Conservation (phyloP, 805 yeast genomes). For the Torulaspora franciscae region DNA sequence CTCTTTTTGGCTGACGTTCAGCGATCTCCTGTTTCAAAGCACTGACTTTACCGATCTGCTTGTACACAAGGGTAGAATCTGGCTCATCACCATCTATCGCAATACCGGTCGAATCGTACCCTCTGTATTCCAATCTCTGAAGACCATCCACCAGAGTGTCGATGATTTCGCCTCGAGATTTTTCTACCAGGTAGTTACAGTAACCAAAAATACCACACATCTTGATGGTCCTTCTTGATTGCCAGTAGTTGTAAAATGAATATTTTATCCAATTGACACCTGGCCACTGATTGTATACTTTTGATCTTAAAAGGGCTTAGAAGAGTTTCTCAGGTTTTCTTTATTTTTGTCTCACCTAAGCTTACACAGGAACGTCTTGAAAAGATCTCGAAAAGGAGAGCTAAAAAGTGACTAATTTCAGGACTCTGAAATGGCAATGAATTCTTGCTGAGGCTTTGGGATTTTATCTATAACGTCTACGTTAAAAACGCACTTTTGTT, state of each 20-base stretch:
- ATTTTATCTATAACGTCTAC: neutral
- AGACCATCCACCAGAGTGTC: slow-evolving; percentile 84
- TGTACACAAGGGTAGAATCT: slow-evolving; percentile 66
- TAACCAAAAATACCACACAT: slow-evolving; percentile 97
- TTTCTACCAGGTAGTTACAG: slow-evolving; percentile 90
- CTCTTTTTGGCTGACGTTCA: slow-evolving; percentile 48
- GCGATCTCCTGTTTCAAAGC: slow-evolving; percentile 66
- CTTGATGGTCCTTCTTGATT: neutral
- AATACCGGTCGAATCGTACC: slow-evolving; percentile 95
- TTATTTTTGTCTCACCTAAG: neutral
- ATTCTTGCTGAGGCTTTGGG: neutral
- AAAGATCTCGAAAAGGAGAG: neutral
- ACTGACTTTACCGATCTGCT: slow-evolving; percentile 88
- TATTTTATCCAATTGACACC: neutral
- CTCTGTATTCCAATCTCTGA: slow-evolving; percentile 90
- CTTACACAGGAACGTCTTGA: neutral
- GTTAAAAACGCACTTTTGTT: too few relatives aligned
- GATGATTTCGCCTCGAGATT: slow-evolving; percentile 86
- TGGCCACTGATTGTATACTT: neutral
- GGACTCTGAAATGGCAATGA: neutral
- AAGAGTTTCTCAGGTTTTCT: neutral
- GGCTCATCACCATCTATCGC: slow-evolving; percentile 87
- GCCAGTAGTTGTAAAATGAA: neutral
- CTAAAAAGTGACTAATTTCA: neutral
- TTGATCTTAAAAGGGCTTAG: neutral